These are phyloP conservation scores for Candida silvicultrix DNA, from an alignment of 805 yeast species.

Conservation along the genomic window DNA sequence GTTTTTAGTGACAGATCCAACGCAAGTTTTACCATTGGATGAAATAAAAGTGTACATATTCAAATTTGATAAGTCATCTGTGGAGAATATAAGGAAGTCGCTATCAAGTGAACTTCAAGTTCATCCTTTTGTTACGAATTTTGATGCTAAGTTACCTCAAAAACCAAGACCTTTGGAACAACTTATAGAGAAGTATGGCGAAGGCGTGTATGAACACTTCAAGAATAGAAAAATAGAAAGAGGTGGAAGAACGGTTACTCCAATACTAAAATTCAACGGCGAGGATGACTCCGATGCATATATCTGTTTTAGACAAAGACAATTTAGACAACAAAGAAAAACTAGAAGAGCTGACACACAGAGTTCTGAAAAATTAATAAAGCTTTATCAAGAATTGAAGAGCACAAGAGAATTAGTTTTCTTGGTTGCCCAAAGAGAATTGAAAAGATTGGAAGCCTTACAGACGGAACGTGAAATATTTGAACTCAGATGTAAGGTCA, in stretches of 20 bases:
- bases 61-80: conserved; percentile 39
- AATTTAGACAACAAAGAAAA: conserved; percentile 90
- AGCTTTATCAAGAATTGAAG: conserved; percentile 69
- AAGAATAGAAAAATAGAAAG: conserved; percentile 62
- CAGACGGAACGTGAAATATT: conserved; percentile 63
- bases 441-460: conserved; percentile 52
- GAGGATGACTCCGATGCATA: conserved; percentile 94
- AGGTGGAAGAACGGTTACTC: conserved; percentile 65
- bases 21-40: conserved; percentile 60
- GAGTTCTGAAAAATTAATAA: conserved; percentile 76
- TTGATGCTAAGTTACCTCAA: conserved; percentile 35
- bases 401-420: conserved; percentile 66
- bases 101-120: conserved; percentile 50
- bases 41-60: conserved; percentile 55
- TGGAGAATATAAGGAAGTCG: conserved; percentile 49
- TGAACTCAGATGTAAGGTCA: conserved; percentile 64
- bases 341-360: conserved; percentile 92
- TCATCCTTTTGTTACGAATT: conserved; percentile 51
- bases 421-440: conserved; percentile 70
- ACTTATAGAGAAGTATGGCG: conserved; percentile 56
- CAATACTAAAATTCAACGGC: conserved; percentile 70
- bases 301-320: conserved; percentile 92
- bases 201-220: conserved; percentile 75
- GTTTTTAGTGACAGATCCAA: conserved; percentile 78
- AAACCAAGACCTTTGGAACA: conserved; percentile 38